Evolutionary conservation across 176 grass and related monocot genomes (phyloP), one percentile per base, ranked within the genome.

Genomic region (Rhynchospora breviuscula): DNA sequence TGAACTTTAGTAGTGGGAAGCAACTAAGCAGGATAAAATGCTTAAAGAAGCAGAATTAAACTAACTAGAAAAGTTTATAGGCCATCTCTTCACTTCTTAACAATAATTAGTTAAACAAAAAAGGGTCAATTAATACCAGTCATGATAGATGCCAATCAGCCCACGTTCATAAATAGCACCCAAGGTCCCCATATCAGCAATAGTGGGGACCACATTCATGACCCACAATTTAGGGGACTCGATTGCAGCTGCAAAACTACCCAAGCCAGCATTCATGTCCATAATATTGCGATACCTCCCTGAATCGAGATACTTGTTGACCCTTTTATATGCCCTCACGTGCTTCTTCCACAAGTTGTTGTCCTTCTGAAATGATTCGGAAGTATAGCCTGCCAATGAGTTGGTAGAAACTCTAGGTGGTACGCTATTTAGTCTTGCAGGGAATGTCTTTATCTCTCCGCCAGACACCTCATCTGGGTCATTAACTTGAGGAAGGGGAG

Each of bases 191-290:
- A 89, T 78, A 81, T 90, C 87, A 3, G 84, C 81, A 63, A 90
- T 85, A 31, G 94, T 91, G 8, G 94, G 91, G 59, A 97, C 91
- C 8, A 88, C 91, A 88, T 97, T 97, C 94, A 97, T 97, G 61
- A 97, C 94, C 94, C 94, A 97, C 18, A 85, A 91, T 88, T 93
- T 90, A 1, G 81, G 86, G 45, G 94, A 93, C 59, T 93, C 91
- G 0, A 93, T 97, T 10, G 87, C 87, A 0, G 94, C 94, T 48
- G 94, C 94, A 9, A 97, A 97, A 1, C 91, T 88, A 3, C 94
- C 94, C 1, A 90, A 80, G n/a, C 85, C 87, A n/a, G 94, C 89
- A 83, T 93, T 97, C 94, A 97, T 97, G 81, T 97, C 94, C 91
- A 97, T 91, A 78, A 97, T 88, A 79, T 97, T 97, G 73, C 94